Base-by-base conservation (phyloP, 352 stramenopile species). In the Sclerospora graminicola region DNA sequence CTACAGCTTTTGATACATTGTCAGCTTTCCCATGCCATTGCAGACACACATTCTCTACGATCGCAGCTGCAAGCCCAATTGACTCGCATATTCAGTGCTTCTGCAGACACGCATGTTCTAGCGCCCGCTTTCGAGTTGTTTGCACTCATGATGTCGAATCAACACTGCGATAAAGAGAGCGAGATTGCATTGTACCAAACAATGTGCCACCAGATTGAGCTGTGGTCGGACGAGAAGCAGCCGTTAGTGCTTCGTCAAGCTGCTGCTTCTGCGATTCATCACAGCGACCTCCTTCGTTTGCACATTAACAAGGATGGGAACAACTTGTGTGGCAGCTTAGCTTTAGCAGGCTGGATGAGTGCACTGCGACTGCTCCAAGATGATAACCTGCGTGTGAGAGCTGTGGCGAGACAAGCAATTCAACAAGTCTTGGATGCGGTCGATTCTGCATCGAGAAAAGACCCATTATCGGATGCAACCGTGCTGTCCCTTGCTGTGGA, bases 341-440 rank as follows among this genome's bases (percentile, higher is more conserved):
- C 62, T 1, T 39, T 86, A 14, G 42, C 71, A 45, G 61, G 60
- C 4, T 90, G 78, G 78, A 57, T 73, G 18, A 69, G 61, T 10
- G 64, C 57, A n/a, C 41, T 90, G 10, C 62, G 53, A 36, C 51
- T 88, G 6, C 57, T 90, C 38, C 78, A 90, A 58, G 78, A 87
- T 45, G 78, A 90, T 35, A 62, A 83, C 16, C 51, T 43, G n/a
- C 31, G 45, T 36, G 58, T 67, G 10, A 48, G 58, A 60, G 38
- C 53, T 27, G 16, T 27, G 16, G 54, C 34, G n/a, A 53, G 58
- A 10, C 45, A 46, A 13, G 75, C 68, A 7, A 60, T 83, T 2
- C 56, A 69, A 28, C 24, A 54, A 3, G 55, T 66, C 2, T 50
- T 87, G 33, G 16, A 11, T 28, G 21, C 38, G 34, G 14, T 33